Evolutionary conservation across 352 stramenopile species (phyloP).

Genomic region (Globisporangium solare): DNA sequence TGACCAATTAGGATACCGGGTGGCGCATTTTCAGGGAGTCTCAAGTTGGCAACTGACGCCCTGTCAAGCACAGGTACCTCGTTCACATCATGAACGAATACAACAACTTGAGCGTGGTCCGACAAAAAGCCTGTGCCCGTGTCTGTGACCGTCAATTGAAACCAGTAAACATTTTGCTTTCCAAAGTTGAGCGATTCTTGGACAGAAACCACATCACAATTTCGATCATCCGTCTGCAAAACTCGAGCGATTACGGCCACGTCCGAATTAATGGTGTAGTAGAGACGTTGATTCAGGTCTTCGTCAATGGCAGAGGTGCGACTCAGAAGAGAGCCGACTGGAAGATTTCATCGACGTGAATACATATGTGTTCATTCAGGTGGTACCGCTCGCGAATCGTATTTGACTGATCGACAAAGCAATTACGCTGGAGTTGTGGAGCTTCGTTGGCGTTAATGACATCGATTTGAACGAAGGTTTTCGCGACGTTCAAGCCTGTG

Average conservation of each 20-base stretch:
- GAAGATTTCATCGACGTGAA: constrained; percentile 30
- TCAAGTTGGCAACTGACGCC: constrained; percentile 23
- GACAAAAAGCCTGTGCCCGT: constrained; percentile 36
- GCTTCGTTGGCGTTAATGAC: constrained; percentile 46
- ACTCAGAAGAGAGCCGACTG: constrained; percentile 19
- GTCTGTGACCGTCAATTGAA: constrained; percentile 44
- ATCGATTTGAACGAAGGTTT: constrained; percentile 21
- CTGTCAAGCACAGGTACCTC: constrained; percentile 31
- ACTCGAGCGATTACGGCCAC: constrained; percentile 22
- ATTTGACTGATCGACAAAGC: constrained; percentile 33
- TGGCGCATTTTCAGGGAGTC: constrained; percentile 32
- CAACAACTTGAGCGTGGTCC: constrained; percentile 33
- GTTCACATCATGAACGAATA: constrained; percentile 45
- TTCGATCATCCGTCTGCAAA: constrained; percentile 27
- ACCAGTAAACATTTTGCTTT: constrained; percentile 23
- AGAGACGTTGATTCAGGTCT: constrained; percentile 38
- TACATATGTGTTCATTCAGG: constrained; percentile 42
- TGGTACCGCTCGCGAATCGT: constrained; percentile 29
- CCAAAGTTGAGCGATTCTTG: constrained; percentile 41
- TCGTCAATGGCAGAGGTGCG: constrained; percentile 26
- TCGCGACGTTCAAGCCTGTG: constrained; percentile 5
- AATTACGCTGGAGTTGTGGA: constrained; percentile 40
- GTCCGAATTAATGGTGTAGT: constrained; percentile 24
- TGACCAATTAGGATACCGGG: constrained; percentile 20
- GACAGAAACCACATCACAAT: constrained; percentile 31